Conservation (phyloP, 306 rosid species). For the Ziziphus jujuba region DNA sequence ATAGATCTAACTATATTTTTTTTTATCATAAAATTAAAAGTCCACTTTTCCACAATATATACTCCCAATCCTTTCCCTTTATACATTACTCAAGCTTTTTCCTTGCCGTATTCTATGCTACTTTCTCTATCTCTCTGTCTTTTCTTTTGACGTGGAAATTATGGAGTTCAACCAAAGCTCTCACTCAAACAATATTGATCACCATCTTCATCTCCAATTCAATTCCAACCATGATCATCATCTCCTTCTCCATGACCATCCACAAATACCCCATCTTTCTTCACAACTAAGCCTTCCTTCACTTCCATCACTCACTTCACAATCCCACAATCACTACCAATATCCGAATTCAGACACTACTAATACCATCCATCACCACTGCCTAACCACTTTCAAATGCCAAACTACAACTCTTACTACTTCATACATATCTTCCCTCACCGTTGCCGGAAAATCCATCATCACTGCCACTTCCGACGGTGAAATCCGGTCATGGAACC, state of each 20-base stretch:
- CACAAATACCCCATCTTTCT: conserved; percentile 23
- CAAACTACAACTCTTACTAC: conserved; percentile 17
- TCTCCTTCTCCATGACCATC: neutral
- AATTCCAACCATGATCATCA: no score
- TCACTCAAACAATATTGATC: no score
- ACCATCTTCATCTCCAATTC: no score
- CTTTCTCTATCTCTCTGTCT: no score
- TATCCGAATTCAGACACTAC: conserved; percentile 15
- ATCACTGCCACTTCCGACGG: conserved; percentile 69
- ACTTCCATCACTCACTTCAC: conserved; percentile 52
- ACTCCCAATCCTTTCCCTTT: no score
- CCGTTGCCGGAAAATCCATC: conserved; percentile 58
- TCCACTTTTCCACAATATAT: no score
- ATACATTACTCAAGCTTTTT: no score
- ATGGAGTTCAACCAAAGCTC: no score
- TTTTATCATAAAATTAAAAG: no score
- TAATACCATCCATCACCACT: conserved; percentile 33
- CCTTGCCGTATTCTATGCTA: no score
- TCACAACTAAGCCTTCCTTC: conserved; percentile 56
- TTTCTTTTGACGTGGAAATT: no score
- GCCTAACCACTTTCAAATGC: conserved; percentile 57
- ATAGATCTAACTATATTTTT: no score
- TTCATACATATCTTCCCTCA: conserved; percentile 66
- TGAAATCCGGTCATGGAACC: conserved; percentile 64
- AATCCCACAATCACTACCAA: conserved; percentile 7